These are phyloP conservation scores for Echria macrotheca DNA, from an alignment of 495 filamentous ascomycete species.

Conservation along the genomic window DNA sequence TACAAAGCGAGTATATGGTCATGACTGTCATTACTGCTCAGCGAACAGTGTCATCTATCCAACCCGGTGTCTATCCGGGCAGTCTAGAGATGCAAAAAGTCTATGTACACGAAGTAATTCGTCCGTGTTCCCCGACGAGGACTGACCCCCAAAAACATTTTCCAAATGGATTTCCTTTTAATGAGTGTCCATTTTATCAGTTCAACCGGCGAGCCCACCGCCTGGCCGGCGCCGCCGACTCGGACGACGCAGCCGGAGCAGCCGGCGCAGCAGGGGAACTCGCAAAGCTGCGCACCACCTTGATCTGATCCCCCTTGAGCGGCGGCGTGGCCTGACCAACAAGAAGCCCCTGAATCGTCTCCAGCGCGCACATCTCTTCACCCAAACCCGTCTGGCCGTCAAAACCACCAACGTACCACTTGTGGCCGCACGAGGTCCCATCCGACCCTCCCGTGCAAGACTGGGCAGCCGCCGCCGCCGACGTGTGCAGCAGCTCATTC, in stretches of 20 bases:
- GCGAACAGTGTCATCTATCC: too few species aligned
- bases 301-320: constrained; percentile 38
- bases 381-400: constrained; percentile 60
- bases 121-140: too few species aligned
- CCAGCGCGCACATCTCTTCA: constrained; percentile 65
- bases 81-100: too few species aligned
- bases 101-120: too few species aligned
- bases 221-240: constrained; percentile 1
- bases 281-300: constrained; percentile 28
- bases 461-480: constrained; percentile 59
- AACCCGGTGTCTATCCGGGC: too few species aligned
- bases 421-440: constrained; percentile 60
- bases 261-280: not conserved
- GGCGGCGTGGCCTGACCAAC: constrained; percentile 32
- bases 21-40: too few species aligned
- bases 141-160: too few species aligned
- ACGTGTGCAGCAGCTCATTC: constrained; percentile 45
- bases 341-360: constrained; percentile 58
- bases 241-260: constrained; percentile 4
- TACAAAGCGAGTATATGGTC: too few species aligned
- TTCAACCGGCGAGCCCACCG: too few species aligned
- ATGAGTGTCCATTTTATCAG: too few species aligned
- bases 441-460: constrained; percentile 56
- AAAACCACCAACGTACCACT: constrained; percentile 59
- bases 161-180: too few species aligned